phyloP scores from a whole-genome alignment of 2,329 filamentous ascomycete genomes.

The Teratosphaeria destructans region DNA sequence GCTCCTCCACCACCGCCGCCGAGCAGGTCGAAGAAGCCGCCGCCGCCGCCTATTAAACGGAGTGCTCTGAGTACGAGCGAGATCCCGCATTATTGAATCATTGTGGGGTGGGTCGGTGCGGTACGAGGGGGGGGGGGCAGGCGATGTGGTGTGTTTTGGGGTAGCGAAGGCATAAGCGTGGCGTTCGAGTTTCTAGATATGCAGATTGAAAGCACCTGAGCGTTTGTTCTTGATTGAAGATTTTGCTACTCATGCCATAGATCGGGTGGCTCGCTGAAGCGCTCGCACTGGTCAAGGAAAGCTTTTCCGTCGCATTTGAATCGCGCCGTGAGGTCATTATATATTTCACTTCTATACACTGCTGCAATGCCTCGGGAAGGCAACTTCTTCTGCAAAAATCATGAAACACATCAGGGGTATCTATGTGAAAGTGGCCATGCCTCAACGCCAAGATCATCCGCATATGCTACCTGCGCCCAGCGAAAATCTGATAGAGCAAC shows the following conservation, averaged over 20 bases:
- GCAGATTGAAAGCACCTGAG: background rate
- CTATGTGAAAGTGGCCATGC: background rate
- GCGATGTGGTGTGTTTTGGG: background rate
- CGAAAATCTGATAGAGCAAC: no score
- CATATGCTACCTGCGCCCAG: no score
- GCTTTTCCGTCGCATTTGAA: no score
- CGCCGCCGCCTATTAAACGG: slow-evolving; percentile 54
- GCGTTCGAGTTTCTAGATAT: background rate
- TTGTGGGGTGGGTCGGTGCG: background rate
- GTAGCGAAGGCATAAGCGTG: background rate
- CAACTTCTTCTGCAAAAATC: background rate
- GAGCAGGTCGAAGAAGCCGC: slow-evolving; percentile 52
- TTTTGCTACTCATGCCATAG: no score
- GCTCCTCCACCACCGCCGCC: slow-evolving; percentile 52
- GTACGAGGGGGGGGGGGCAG: background rate
- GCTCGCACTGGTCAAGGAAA: no score
- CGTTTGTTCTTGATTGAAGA: background rate
- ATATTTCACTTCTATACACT: background rate
- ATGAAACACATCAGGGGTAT: background rate
- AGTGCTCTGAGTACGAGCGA: slow-evolving; percentile 36
- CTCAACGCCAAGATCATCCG: background rate
- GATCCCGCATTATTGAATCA: slow-evolving; percentile 19
- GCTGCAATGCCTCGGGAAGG: background rate
- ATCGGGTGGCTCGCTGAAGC: no score
- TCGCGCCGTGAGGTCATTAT: background rate